These are phyloP conservation scores for Pistacia integerrima DNA, from an alignment of 345 rosid species.

Conservation along the genomic window DNA sequence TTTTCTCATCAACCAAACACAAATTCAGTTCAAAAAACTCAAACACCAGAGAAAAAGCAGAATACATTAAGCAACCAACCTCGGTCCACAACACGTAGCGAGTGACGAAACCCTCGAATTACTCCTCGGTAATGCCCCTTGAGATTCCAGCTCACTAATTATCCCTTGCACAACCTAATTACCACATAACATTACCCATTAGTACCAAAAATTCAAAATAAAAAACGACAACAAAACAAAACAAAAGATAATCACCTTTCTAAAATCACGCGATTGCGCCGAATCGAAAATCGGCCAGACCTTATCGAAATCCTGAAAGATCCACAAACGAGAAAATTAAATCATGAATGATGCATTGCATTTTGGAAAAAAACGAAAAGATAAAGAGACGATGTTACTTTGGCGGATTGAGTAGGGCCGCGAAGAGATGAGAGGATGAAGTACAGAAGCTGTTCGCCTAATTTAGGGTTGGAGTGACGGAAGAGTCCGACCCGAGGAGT, in stretches of 20 bases:
- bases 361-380: background rate
- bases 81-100: conserved; percentile 98
- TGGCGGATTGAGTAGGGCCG: conserved; percentile 93
- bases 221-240: conserved; percentile 9
- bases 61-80: conserved; percentile 44
- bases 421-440: conserved; percentile 98
- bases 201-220: background rate
- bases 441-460: conserved; percentile 99
- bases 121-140: conserved; percentile 98
- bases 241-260: conserved; percentile 56
- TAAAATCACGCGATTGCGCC: conserved; percentile 95
- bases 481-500: conserved; percentile 88
- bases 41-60: background rate
- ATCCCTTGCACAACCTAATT: conserved; percentile 95
- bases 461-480: conserved; percentile 99
- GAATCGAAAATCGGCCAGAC: conserved; percentile 99
- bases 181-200: background rate
- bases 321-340: conserved; percentile 30
- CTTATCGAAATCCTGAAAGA: conserved; percentile 94
- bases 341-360: conserved; percentile 20
- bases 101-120: conserved; percentile 99
- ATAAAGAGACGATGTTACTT: conserved; percentile 44
- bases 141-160: conserved; percentile 97
- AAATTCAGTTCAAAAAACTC: conserved; percentile 5
- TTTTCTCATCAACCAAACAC: conserved; percentile 13